Base-by-base conservation (phyloP, 2,329 filamentous ascomycete species). In the Chrysoporthe puriensis region DNA sequence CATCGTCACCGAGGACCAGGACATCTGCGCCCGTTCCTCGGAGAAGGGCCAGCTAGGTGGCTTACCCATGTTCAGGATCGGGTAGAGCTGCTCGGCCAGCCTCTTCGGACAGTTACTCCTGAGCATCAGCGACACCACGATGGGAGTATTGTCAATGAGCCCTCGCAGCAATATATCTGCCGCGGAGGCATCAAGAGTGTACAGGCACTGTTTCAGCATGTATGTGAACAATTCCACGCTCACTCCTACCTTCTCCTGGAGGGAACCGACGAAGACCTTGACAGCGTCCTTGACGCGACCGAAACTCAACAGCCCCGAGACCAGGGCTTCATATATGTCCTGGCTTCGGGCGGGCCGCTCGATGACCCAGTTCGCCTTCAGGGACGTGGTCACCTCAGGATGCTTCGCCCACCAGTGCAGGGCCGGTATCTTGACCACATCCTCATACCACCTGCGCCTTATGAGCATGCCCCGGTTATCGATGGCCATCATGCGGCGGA, bases 241-340 rank as follows among this genome's bases (percentile, higher is more conserved):
- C 61, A 82, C 61, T 0, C 67, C 61, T 26, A 80, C 75, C 4
- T 77, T 76, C 16, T 78, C 73, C 54, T 75, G 72, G 52, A 86
- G 73, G 54, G 77, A 80, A 1, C 78, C 73, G 48, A 79, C 72
- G 50, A 85, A 79, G 14, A 85, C 76, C 3, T 73, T 73, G 18
- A 79, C 80, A 2, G 84, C 84, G 46, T 84, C 78, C 14, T 79
- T 77, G 42, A 83, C 76, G 50, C 81, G 76, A 66, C 77, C 79
- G 54, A 86, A 83, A 50, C 81, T 78, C 11, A 88, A 73, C 62
- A 88, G 78, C 1, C 84, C 83, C 50, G 77, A 73, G 34, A 88
- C 76, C 3, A 86, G 76, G 61, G 79, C 76, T 69, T 86, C 80
- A 11, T 83, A 77, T 5, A 86, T 71, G 2, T 74, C 70, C 8